Evolutionary conservation across 2,329 filamentous ascomycete species (phyloP).

Genomic region (Chrysoporthe puriensis): DNA sequence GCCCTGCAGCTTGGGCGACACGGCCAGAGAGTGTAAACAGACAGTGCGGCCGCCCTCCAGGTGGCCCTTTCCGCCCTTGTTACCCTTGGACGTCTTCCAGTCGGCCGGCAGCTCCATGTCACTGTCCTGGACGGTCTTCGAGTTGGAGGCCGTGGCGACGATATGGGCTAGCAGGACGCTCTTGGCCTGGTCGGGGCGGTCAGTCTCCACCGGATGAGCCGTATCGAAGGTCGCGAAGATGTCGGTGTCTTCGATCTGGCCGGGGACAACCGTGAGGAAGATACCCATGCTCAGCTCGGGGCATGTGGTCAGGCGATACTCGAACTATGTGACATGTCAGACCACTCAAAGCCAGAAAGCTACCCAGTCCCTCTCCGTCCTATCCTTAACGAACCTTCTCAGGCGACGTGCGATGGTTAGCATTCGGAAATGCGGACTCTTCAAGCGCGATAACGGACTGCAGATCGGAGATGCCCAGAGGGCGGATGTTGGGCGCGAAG

Average conservation of each 20-base stretch:
- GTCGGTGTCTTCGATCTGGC: slow-evolving; percentile 50
- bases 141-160: slow-evolving; percentile 71
- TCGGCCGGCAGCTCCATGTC: slow-evolving; percentile 75
- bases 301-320: slow-evolving; percentile 75
- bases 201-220: slow-evolving; percentile 62
- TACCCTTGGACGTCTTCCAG: slow-evolving; percentile 59
- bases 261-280: slow-evolving; percentile 67
- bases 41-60: slow-evolving; percentile 74
- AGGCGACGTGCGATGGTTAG: slow-evolving; percentile 52
- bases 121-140: slow-evolving; percentile 68
- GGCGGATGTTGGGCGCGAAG: slow-evolving; percentile 74
- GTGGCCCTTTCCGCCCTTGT: slow-evolving; percentile 63
- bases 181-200: slow-evolving; percentile 57
- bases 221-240: slow-evolving; percentile 55
- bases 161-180: slow-evolving; percentile 77
- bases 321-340: slow-evolving; percentile 56
- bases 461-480: slow-evolving; percentile 69
- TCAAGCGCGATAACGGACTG: slow-evolving; percentile 62
- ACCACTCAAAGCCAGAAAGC: not conserved
- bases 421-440: slow-evolving; percentile 55
- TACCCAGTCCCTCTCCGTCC: not conserved
- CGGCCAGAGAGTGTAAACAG: slow-evolving; percentile 80
- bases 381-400: slow-evolving; percentile 53
- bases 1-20: slow-evolving; percentile 74
- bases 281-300: slow-evolving; percentile 79